phyloP scores from a whole-genome alignment of 2,329 filamentous ascomycete species.

The Diaporthe citriasiana region DNA sequence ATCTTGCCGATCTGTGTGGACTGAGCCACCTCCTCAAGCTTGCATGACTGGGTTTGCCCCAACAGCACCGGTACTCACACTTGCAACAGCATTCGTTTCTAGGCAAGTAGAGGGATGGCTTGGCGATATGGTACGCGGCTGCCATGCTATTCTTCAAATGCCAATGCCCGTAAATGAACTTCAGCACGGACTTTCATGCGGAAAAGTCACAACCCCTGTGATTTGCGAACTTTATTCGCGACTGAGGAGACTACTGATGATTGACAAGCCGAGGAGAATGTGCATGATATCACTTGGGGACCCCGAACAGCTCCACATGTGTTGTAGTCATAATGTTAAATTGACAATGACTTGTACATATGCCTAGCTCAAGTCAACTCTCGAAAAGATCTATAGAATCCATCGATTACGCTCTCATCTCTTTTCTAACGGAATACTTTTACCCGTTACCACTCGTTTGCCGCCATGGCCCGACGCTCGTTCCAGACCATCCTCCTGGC shows the following conservation, averaged over 20 bases:
- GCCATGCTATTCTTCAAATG: neutral
- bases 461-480: neutral
- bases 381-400: accelerated
- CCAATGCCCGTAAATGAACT: neutral
- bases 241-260: neutral
- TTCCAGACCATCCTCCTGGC: neutral
- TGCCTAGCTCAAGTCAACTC: too few relatives aligned
- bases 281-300: neutral
- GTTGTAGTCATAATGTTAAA: too few relatives aligned
- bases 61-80: too few relatives aligned
- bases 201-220: neutral
- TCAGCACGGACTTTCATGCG: neutral
- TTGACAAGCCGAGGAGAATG: neutral
- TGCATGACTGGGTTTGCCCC: neutral
- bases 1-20: neutral
- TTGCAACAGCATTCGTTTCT: neutral
- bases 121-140: too few relatives aligned
- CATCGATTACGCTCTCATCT: neutral
- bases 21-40: neutral
- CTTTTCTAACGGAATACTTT: neutral
- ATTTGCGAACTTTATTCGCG: neutral
- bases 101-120: neutral
- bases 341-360: neutral
- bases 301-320: neutral
- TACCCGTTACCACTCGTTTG: neutral